These are phyloP conservation scores for Russula dissimulans DNA, from an alignment of 768 basidiomycete genomes.

Conservation along the genomic window DNA sequence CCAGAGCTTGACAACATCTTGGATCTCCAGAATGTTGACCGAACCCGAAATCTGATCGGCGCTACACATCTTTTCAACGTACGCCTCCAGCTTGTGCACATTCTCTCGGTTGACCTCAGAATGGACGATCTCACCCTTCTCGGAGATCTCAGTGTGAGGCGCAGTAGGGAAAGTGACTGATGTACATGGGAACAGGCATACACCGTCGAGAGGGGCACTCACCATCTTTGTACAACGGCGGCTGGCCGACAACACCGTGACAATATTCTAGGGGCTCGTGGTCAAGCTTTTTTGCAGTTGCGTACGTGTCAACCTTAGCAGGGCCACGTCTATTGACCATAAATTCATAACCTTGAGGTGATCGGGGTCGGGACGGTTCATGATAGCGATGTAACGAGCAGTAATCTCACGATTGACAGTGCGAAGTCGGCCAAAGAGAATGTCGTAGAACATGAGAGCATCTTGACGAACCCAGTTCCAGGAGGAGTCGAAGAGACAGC, in stretches of 20 bases:
- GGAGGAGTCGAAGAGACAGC: too few relatives aligned
- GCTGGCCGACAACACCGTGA: conserved; percentile 65
- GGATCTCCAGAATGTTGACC: conserved; percentile 95
- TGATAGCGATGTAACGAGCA: conserved; percentile 72
- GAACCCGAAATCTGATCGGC: conserved; percentile 76
- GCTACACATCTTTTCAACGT: conserved; percentile 97
- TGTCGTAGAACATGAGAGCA: too few relatives aligned
- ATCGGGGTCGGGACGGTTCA: conserved; percentile 93
- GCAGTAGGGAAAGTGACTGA: conserved; percentile 98
- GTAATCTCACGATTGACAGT: too few relatives aligned
- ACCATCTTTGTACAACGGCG: conserved; percentile 95
- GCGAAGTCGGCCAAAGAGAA: too few relatives aligned
- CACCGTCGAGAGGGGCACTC: conserved; percentile 25
- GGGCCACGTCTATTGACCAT: conserved; percentile 79
- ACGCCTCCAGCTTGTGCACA: conserved; percentile 95
- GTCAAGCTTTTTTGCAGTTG: not conserved
- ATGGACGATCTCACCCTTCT: conserved; percentile 91
- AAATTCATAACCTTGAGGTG: conserved; percentile 94
- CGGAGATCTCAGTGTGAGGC: conserved; percentile 87
- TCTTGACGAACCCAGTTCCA: too few relatives aligned
- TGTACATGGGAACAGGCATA: not conserved
- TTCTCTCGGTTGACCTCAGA: conserved; percentile 30
- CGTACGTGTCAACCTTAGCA: conserved; percentile 34
- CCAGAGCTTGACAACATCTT: conserved; percentile 25
- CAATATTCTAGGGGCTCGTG: conserved; percentile 94